Base-by-base conservation (phyloP, 1,284 basidiomycete species). In the Pyrrhoderma lamaoense region DNA sequence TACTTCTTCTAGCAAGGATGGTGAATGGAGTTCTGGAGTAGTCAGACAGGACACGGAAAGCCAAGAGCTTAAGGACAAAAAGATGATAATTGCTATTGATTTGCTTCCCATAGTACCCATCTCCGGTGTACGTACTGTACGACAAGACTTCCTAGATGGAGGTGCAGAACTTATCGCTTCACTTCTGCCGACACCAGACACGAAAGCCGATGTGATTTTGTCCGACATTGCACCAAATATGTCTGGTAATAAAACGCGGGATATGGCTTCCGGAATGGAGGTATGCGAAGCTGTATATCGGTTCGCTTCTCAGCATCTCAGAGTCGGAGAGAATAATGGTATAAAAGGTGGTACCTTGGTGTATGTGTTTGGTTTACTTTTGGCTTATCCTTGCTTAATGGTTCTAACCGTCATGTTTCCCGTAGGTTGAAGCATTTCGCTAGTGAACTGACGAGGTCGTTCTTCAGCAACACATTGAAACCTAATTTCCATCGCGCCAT, bases 181-280 rank as follows among this genome's bases (percentile, higher is more conserved):
- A 11, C 61, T 82, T 8, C 67, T 89, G 11, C 62, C 61, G 27
- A 60, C 58, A 37, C 49, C 60, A 16, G 59, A 57, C 34, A 75
- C 66, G 34, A 35, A 48, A 44, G 21, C 76, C 8, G 86, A 90
- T 60, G 66, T 90, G 11, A 73, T 90, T 40, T 72, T 89, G 3
- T 87, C 82, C 2, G 87, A 90, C 58, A 88, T 90, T 79, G 84
- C 85, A 0, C 77, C 79, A 14, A 89, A 89, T 62, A 67, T 76
- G 45, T 75, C 82, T 2, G 87, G 87, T 7, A 80, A 83, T 57
- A 65, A 70, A 14, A 68, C 67, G 1, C 72, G 69, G 43, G 87
- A 90, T 61, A 74, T 72, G 5, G 75, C 82, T 57, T 66, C 72
- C 8, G 79, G 80, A 51, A 68, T 88, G 9, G 70, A 78, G 38